Evolutionary conservation across 2,329 filamentous ascomycete species (phyloP), one percentile per base, ranked within the genome.

Genomic region (Byssothecium circinans): DNA sequence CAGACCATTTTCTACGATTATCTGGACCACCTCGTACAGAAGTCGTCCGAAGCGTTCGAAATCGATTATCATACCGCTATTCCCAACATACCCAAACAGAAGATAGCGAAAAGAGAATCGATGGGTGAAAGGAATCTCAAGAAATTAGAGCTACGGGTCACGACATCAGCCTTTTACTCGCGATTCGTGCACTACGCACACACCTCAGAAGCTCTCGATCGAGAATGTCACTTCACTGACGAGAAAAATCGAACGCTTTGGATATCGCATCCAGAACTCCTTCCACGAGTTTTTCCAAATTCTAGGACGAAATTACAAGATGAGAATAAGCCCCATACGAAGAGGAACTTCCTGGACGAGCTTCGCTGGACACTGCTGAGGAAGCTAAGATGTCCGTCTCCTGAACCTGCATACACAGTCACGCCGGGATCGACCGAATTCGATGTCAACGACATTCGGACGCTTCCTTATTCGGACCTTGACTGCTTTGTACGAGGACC

Each of bases 121-220:
- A 54, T 43, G 3, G 48, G 25, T 4, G 37, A 45, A 11, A 41
- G 50, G 2, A 32, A 43, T 2, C 49, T 50, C 2, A 69, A 76
- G 18, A 66, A 76, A 0, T 41, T 87, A 5, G 79, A 81, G 35
- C 70, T 88, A 39, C 78, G 78, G 43, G 72, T 88, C 4, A 65
- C 86, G 17, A 85, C 82, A 0, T 85, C 86, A 1, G 74, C 72
- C 0, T 89, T 89, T 61, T 89, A 89, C 70, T 77, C 80, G 11
- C 78, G 84, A 22, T 83, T 88, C 39, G 75, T 84, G 0, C 77
- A 81, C 53, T 87, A 88, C 60, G 74, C 80, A 0, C 77, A 85
- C 58, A 80, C 82, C 18, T 75, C 81, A 15, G 81, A 86, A 56
- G 83, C 82, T 1, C 72, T 88, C 23, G 81, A 84, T 45, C 76